phyloP scores from a whole-genome alignment of 2,329 filamentous ascomycete species.

The Phyllosticta citriasiana region DNA sequence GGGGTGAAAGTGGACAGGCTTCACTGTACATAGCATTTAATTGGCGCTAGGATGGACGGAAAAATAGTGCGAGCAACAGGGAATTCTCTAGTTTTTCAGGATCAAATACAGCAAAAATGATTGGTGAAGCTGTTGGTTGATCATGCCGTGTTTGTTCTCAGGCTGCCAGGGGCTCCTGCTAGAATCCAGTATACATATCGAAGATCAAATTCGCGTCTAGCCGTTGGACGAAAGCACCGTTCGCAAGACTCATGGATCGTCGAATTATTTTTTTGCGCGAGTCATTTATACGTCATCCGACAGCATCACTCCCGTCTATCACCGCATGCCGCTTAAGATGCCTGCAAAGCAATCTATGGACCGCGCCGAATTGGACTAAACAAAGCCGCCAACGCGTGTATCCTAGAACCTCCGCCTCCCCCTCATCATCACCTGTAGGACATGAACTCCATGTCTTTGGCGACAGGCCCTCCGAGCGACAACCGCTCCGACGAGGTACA shows the following conservation, averaged over 20 bases:
- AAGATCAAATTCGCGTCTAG: not conserved
- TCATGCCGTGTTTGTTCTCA: not conserved
- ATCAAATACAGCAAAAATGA: not conserved
- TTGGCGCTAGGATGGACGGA: not conserved
- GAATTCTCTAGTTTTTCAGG: not conserved
- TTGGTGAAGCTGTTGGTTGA: not conserved
- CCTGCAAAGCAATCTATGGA: not conserved
- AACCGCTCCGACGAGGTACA: slow-evolving; percentile 5
- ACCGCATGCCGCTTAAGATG: not conserved
- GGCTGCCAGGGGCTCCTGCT: not conserved
- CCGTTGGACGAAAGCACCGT: not conserved
- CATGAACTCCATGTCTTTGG: not conserved
- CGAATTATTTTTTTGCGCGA: not conserved
- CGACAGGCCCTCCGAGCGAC: not conserved
- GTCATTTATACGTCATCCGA: not conserved
- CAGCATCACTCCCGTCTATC: not conserved
- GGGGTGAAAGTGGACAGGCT: not conserved
- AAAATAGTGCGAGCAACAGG: not conserved
- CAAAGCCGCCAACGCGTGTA: not conserved
- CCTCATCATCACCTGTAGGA: not conserved
- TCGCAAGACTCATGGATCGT: not conserved
- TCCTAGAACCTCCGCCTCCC: not conserved
- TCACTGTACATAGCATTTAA: not conserved
- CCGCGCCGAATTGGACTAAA: not conserved
- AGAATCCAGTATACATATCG: not conserved